Evolutionary conservation across 495 filamentous ascomycete genomes (phyloP).

Genomic region (Aspergillus funiculosus): DNA sequence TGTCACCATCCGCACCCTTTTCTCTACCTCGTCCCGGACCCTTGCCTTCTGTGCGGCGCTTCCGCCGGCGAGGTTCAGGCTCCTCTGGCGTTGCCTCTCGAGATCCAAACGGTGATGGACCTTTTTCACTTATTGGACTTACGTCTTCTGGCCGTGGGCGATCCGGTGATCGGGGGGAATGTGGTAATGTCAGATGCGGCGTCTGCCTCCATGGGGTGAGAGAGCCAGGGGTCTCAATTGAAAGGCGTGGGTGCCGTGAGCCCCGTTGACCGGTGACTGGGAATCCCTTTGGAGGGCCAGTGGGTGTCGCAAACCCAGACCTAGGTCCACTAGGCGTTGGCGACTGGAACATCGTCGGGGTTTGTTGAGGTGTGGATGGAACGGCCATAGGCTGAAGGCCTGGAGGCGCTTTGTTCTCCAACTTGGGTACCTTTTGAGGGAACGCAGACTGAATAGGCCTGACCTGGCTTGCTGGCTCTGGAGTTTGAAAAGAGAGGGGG

Average conservation of each 20-base stretch:
- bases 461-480: conserved; percentile 7
- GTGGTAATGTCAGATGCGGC: conserved; percentile 33
- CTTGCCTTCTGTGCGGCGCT: conserved; percentile 20
- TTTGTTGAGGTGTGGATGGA: conserved; percentile 30
- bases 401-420: conserved; percentile 14
- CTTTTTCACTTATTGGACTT: conserved; percentile 50
- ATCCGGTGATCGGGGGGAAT: conserved; percentile 41
- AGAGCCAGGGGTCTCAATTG: conserved; percentile 42
- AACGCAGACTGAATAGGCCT: conserved; percentile 17
- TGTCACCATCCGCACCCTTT: conserved; percentile 15
- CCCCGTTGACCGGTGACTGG: conserved; percentile 23
- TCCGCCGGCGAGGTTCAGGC: conserved; percentile 21
- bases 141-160: conserved; percentile 46
- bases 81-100: conserved; percentile 33
- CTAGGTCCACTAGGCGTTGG: conserved; percentile 22
- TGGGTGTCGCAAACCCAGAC: conserved; percentile 28
- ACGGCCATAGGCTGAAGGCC: conserved; percentile 16
- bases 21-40: conserved; percentile 16
- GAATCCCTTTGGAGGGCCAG: conserved; percentile 21
- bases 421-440: conserved; percentile 10
- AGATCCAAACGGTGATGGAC: conserved; percentile 35
- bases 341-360: conserved; percentile 20
- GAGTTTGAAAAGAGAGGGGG: conserved; percentile 3
- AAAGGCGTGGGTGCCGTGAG: conserved; percentile 34
- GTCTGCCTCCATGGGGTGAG: conserved; percentile 47